These are phyloP conservation scores for Cryoendolithus antarcticus DNA, from an alignment of 2,329 filamentous ascomycete species.

Conservation along the genomic window DNA sequence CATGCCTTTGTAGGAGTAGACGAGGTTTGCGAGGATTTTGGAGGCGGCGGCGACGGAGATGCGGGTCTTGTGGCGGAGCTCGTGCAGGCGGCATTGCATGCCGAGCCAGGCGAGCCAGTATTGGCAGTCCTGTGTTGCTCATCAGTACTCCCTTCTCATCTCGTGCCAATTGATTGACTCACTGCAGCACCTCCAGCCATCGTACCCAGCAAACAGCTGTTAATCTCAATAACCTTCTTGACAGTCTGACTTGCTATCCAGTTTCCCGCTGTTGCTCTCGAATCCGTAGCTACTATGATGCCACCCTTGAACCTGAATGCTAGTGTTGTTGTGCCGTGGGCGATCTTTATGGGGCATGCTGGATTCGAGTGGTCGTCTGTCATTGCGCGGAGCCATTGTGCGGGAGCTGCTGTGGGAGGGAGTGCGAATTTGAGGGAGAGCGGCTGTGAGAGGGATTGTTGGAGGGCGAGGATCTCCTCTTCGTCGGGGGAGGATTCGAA, in stretches of 20 bases:
- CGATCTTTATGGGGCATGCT: constrained; percentile 96
- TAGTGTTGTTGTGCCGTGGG: constrained; percentile 94
- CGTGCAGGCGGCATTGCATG: constrained; percentile 98
- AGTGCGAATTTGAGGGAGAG: constrained; percentile 90
- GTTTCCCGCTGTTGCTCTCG: constrained; percentile 89
- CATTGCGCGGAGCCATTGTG: constrained; percentile 88
- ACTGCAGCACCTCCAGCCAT: constrained; percentile 96
- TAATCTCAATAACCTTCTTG: constrained; percentile 99
- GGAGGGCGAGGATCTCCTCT: constrained; percentile 13
- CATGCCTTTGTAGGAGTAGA: constrained; percentile 98
- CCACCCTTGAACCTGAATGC: constrained; percentile 97
- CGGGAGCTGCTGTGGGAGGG: constrained; percentile 80
- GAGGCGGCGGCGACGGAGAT: constrained; percentile 95
- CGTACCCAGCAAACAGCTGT: constrained; percentile 82
- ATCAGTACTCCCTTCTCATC: constrained; percentile 1
- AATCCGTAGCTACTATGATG: constrained; percentile 97
- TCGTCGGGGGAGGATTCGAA: constrained; percentile 64
- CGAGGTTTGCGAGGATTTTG: constrained; percentile 96
- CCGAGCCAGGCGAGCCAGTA: constrained; percentile 99
- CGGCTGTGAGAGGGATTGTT: constrained; percentile 59
- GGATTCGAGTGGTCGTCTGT: constrained; percentile 97
- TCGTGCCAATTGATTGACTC: constrained; percentile 24
- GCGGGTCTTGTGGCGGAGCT: constrained; percentile 96
- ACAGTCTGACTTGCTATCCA: constrained; percentile 99
- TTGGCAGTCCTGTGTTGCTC: constrained; percentile 67